Evolutionary conservation across 345 rosid genomes (phyloP), one percentile per base, ranked within the genome.

Genomic region (Anacardium occidentale): DNA sequence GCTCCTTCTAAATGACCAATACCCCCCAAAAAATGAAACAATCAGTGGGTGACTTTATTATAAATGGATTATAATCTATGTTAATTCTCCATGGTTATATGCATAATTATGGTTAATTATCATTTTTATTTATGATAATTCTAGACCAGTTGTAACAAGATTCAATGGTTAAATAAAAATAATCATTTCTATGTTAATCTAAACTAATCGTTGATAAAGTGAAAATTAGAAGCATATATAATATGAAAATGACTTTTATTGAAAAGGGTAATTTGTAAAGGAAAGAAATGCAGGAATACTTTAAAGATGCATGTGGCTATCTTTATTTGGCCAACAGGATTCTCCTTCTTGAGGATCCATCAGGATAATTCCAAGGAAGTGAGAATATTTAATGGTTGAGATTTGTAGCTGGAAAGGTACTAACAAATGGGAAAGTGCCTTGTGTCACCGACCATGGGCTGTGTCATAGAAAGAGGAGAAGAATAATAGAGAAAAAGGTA

Each of bases 381-480:
- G 80, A 69, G 57, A 62, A 67, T 15, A 34, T 47, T 73, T 48
- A 10, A 48, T 34, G 63, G 68, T 29, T 21, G 15, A 74, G 65
- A 53, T 69, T 53, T 66, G 52, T 24, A 32, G 48, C 1, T 58
- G 47, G 53, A 64, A 20, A 69, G 18, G 26, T 13, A 5, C 48
- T 11, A 34, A 5, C 64, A 58, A 80, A 70, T 55, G 20, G 21
- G 2, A 24, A 17, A 2, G n/a, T 13, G 71, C 78, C 80, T 70
- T 69, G 59, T 66, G 45, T 24, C 37, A 66, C 83, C 78, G 78
- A 66, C 78, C 71, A 51, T 8, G 8, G 29, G 11, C 52, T 26
- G 17, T 14, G 26, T 7, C 40, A 17, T 70, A 51, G 66, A 50
- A 48, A 65, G 51, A 20, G 63, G 69, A 14, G 65, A 54, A 62